Base-by-base conservation (phyloP, 129 eudicot species). In the Saposhnikovia divaricata region DNA sequence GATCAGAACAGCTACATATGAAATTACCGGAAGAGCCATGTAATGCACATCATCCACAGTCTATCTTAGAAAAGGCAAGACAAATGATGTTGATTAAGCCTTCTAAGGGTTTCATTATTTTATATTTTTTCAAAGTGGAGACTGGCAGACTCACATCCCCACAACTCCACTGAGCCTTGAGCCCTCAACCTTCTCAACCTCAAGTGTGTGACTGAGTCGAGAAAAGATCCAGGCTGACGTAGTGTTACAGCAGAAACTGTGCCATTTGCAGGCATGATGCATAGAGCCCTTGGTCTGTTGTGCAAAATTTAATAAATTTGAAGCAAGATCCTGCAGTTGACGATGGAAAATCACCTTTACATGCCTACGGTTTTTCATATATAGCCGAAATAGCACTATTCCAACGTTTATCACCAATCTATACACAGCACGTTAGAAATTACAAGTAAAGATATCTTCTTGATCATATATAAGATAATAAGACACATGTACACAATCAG, bases 241-340 rank as follows among this genome's bases (percentile, higher is more conserved):
- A 91, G 78, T n/a, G 93, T 90, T 38, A 87, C 86, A 16, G 84
- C 79, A 74, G 93, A 87, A 79, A 91, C 83, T 9, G 89, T 31
- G 73, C 93, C 93, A 44, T 80, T 89, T 34, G 86, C 97, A 73
- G 93, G 86, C 83, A 91, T 59, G 66, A 91, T 78, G 81, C 97
- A 91, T 76, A 91, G 70, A 78, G 90, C 91, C 85, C 93, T 87
- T 40, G 89, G 88, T 80, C 89, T 81, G 92, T 78, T 87, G 91
- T 68, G 97, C 89, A 91, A 91, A n/a, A 2, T 87, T 80, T 40
- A 89, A 70, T 79, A 91, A 66, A 65, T 89, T 91, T 72, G 89
- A 89, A 8, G 90, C 91, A 59, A 91, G 78, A 77, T 91, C 97
- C 97, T 91, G 81, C 82, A 78, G 47, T 40, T 75, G 34, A 79